Evolutionary conservation across 208 protist genomes (phyloP).

Genomic region (Baffinella frigidus): DNA sequence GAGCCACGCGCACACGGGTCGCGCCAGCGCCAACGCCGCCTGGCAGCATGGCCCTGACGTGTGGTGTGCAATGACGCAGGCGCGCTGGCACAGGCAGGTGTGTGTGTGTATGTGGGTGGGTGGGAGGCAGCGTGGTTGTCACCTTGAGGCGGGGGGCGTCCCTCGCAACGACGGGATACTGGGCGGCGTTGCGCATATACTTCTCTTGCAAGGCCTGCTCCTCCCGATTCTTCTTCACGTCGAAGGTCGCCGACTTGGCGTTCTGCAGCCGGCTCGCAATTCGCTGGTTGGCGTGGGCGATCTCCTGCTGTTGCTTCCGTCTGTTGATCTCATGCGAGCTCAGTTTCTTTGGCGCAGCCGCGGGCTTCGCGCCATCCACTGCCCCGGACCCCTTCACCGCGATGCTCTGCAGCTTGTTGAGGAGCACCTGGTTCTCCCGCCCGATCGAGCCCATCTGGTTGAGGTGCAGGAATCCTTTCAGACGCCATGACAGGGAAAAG

Average conservation of each 20-base stretch:
- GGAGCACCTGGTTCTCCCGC: not conserved
- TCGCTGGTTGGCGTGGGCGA: not conserved
- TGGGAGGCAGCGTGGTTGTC: no score
- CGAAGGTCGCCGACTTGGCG: slow-evolving; percentile 22
- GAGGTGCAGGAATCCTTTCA: no score
- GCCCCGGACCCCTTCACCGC: not conserved
- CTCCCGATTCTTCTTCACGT: slow-evolving; percentile 7
- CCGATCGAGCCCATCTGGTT: not conserved
- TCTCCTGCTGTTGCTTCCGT: not conserved
- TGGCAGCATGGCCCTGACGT: no score
- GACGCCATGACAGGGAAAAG: no score
- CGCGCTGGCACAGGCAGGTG: no score
- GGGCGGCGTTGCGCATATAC: slow-evolving; percentile 13
- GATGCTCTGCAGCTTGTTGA: slow-evolving; percentile 27
- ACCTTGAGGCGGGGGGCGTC: not conserved
- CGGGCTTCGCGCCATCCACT: not conserved
- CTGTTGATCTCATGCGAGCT: not conserved
- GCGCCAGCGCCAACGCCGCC: no score
- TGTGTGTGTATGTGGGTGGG: no score
- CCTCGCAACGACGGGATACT: not conserved
- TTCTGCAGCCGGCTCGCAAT: slow-evolving; percentile 5
- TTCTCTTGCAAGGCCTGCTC: not conserved
- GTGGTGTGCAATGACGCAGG: no score
- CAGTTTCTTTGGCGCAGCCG: not conserved
- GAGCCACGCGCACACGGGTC: no score